phyloP scores from a whole-genome alignment of 768 basidiomycete species.

The Boletus tylopilopsis region DNA sequence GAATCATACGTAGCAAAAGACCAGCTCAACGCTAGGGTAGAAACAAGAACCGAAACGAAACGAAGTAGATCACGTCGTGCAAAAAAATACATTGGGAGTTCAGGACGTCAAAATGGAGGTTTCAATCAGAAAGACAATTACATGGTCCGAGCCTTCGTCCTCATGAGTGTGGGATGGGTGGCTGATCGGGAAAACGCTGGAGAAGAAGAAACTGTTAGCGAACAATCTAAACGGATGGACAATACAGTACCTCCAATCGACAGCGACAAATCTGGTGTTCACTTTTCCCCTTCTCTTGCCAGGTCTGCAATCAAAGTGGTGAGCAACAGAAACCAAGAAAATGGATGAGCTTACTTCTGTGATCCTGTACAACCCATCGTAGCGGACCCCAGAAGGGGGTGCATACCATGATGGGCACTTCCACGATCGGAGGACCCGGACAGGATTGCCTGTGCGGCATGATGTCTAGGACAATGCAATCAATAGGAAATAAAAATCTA shows the following conservation, averaged over 20 bases:
- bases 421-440: constrained; percentile 28
- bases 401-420: constrained; percentile 23
- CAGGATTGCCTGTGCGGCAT: constrained; percentile 10
- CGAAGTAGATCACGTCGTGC: too few relatives aligned
- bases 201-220: neutral
- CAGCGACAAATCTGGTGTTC: constrained; percentile 24
- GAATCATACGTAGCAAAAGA: too few relatives aligned
- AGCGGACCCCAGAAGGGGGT: constrained; percentile 24
- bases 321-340: neutral
- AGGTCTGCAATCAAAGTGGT: constrained; percentile 11
- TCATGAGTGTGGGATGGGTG: constrained; percentile 22
- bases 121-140: too few relatives aligned
- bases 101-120: too few relatives aligned
- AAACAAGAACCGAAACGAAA: too few relatives aligned
- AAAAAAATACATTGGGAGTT: too few relatives aligned
- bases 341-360: constrained; percentile 11
- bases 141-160: too few relatives aligned
- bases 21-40: too few relatives aligned
- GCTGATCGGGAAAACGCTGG: constrained; percentile 28
- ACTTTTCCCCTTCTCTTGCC: constrained; percentile 16
- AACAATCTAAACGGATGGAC: neutral
- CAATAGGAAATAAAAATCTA: neutral
- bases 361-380: constrained; percentile 31
- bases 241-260: constrained; percentile 19
- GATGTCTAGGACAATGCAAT: constrained; percentile 16